These are phyloP conservation scores for Alectoria sarmentosa DNA, from an alignment of 495 filamentous ascomycete genomes.

Conservation along the genomic window DNA sequence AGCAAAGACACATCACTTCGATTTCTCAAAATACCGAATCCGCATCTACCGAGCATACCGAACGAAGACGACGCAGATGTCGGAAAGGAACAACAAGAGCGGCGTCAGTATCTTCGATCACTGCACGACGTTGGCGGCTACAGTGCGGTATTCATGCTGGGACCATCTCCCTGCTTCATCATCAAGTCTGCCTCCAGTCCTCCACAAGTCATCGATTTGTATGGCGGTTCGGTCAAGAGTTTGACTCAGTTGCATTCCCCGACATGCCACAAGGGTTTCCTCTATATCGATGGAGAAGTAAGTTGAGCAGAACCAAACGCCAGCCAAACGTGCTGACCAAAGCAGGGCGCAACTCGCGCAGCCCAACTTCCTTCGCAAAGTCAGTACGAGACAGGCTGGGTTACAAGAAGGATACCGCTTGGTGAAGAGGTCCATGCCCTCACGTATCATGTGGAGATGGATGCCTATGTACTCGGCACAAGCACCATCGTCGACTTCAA, in stretches of 20 bases:
- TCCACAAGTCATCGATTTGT: conserved; percentile 66
- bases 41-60: conserved; percentile 44
- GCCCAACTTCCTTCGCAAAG: conserved; percentile 57
- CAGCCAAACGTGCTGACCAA: conserved; percentile 19
- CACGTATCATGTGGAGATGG: conserved; percentile 64
- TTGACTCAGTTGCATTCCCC: conserved; percentile 66
- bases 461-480: conserved; percentile 70
- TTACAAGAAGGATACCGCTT: conserved; percentile 59
- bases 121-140: conserved; percentile 65
- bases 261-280: conserved; percentile 71
- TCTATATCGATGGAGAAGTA: conserved; percentile 62
- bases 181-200: conserved; percentile 66
- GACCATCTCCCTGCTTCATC: conserved; percentile 68
- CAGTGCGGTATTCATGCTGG: conserved; percentile 73
- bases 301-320: not conserved
- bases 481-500: conserved; percentile 60
- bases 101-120: conserved; percentile 47
- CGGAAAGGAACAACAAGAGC: conserved; percentile 31
- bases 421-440: conserved; percentile 65
- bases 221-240: conserved; percentile 53
- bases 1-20: conserved; percentile 44
- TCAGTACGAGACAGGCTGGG: conserved; percentile 64
- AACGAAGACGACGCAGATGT: conserved; percentile 35
- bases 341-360: conserved; percentile 53
- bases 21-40: conserved; percentile 70